These are phyloP conservation scores for Mycena capillaripes DNA, from an alignment of 768 basidiomycete genomes.

Conservation along the genomic window DNA sequence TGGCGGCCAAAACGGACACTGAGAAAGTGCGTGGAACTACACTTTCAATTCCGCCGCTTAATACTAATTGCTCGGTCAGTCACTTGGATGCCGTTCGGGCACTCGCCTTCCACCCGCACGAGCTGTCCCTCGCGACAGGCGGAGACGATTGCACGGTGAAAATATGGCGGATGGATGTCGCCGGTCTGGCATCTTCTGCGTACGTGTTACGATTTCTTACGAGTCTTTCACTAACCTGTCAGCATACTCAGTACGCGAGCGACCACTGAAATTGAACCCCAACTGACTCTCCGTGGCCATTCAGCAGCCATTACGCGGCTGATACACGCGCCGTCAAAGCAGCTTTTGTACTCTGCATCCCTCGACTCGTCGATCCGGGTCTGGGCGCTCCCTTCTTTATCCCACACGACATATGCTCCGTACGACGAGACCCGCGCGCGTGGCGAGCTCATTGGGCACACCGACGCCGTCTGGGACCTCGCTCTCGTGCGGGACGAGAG, in stretches of 20 bases:
- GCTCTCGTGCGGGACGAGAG: constrained; percentile 87
- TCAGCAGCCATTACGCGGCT: constrained; percentile 92
- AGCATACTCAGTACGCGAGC: constrained; percentile 65
- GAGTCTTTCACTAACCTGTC: constrained; percentile 16
- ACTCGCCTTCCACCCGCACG: constrained; percentile 89
- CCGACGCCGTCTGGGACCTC: constrained; percentile 97
- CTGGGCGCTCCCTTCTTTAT: constrained; percentile 84
- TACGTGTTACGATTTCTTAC: constrained; percentile 58
- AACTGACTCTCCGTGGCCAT: constrained; percentile 94
- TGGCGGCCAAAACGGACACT: constrained; percentile 92
- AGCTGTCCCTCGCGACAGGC: constrained; percentile 90
- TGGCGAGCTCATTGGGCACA: constrained; percentile 90
- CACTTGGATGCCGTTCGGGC: constrained; percentile 95
- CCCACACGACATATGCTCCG: constrained; percentile 92
- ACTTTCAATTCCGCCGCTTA: constrained; percentile 12
- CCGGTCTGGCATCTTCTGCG: constrained; percentile 81
- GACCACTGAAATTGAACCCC: constrained; percentile 92
- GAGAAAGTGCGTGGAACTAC: constrained; percentile 78
- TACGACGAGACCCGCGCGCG: constrained; percentile 86
- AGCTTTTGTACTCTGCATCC: constrained; percentile 90
- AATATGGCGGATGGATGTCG: constrained; percentile 92
- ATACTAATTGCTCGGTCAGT: constrained; percentile 56
- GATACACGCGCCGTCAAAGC: constrained; percentile 81
- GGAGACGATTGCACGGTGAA: constrained; percentile 97
- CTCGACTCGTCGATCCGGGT: constrained; percentile 94